Conservation (phyloP, 257 asterid species). For the Echites panduratus region DNA sequence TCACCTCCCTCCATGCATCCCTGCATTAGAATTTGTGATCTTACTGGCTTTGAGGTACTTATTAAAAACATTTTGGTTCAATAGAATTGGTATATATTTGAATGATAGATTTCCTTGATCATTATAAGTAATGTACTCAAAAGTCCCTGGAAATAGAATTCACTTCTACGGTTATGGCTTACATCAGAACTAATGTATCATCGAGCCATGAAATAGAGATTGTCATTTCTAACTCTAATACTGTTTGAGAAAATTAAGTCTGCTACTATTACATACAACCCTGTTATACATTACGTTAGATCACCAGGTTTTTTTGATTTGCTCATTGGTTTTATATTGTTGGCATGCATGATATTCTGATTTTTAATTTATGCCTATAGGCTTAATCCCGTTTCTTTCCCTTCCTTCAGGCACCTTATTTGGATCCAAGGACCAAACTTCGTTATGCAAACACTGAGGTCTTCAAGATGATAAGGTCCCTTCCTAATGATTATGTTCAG, state of each 20-base stretch:
- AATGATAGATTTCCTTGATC: neutral
- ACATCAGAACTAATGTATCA: neutral
- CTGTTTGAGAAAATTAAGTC: neutral
- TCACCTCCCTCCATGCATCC: conserved; percentile 88
- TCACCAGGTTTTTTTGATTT: neutral
- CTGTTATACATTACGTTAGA: too few species aligned
- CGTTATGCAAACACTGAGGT: conserved; percentile 84
- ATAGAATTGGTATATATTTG: neutral
- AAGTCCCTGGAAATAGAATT: neutral
- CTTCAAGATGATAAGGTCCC: conserved; percentile 75
- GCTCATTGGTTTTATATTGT: neutral
- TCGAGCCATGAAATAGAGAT: neutral
- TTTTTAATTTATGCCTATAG: too few species aligned
- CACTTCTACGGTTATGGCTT: neutral
- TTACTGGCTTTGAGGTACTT: conserved; percentile 84
- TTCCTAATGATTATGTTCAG: conserved; percentile 89
- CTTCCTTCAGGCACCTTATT: conserved; percentile 72
- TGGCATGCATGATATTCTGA: too few species aligned
- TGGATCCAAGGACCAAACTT: conserved; percentile 93
- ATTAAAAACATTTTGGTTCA: neutral
- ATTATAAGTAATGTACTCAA: neutral
- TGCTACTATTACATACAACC: neutral
- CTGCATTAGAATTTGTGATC: conserved; percentile 76
- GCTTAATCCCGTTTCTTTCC: neutral
- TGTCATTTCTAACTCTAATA: neutral